Base-by-base conservation (phyloP, 2,329 filamentous ascomycete species). In the Fusarium floridanum region DNA sequence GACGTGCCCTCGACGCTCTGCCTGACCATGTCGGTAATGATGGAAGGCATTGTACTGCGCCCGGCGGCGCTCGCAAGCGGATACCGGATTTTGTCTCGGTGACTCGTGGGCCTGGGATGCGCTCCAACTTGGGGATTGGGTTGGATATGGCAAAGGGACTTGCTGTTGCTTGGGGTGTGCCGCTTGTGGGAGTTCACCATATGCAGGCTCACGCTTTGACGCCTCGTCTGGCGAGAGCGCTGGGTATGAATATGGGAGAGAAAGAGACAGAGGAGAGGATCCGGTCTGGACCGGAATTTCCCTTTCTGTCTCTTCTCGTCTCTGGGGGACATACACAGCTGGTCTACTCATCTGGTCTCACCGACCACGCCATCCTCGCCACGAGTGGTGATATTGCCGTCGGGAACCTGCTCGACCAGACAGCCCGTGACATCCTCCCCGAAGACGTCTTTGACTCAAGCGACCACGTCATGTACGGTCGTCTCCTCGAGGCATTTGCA, bases 191-290 rank as follows among this genome's bases (percentile, higher is more conserved):
- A 1, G 94, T 98, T 1, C 94, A 99, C 82, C 97, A 99, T 83
- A 98, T 99, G 97, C 95, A 98, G 82, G 97, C 95, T 12, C 97
- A 99, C 83, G 93, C 97, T 20, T 85, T 99, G 72, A 98, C 97
- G 20, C 94, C 96, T 17, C 89, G 95, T 11, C 88, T 99, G 48
- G 91, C 92, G 5, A 84, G 86, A 36, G 93, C 93, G 6, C 83
- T 96, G 69, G 80, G 86, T 61, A 75, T 75, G 74, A 67, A 71
- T 22, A 76, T 73, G 71, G 70, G 68, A 16, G 71, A 78, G 48
- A 17, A 63, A 16, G 5, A 14, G 34, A 22, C 7, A 0, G 57
- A 67, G 14, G 32, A 63, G 9, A 39, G 64, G 6, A 17, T 5
- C 14, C 16, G 12, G 3, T 34, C 68, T 43, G 76, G 79, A 12